These are phyloP conservation scores for Penicillium sp. DNA, from an alignment of 2,329 filamentous ascomycete genomes.

Conservation along the genomic window DNA sequence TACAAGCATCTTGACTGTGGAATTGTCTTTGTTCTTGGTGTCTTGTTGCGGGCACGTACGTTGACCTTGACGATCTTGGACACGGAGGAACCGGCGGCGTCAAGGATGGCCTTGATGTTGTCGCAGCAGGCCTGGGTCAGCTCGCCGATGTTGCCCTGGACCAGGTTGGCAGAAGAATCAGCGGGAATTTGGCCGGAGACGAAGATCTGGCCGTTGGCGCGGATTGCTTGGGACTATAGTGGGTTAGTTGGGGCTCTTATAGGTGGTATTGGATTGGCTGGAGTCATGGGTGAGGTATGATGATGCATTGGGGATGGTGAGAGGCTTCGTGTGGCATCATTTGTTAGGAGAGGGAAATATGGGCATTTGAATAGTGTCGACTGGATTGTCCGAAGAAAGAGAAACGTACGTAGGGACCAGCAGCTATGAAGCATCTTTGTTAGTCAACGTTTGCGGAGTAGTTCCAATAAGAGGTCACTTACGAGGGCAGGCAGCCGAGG, in stretches of 20 bases:
- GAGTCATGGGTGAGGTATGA: not conserved
- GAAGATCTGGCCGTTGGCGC: slow-evolving; percentile 66
- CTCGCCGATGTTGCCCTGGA: slow-evolving; percentile 64
- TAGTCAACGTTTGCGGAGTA: slow-evolving; percentile 8
- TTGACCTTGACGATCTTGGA: slow-evolving; percentile 84
- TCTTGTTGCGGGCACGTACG: slow-evolving; percentile 32
- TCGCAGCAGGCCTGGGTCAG: slow-evolving; percentile 70
- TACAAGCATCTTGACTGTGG: not conserved
- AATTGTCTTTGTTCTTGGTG: too few species aligned
- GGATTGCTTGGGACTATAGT: slow-evolving; percentile 58
- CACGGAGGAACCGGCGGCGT: slow-evolving; percentile 74
- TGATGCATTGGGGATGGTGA: not conserved
- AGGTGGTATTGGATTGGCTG: not conserved
- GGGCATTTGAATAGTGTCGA: not conserved
- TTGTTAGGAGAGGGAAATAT: not conserved
- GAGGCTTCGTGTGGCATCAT: not conserved
- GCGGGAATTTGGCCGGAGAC: slow-evolving; percentile 76
- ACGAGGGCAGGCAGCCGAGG: slow-evolving; percentile 48
- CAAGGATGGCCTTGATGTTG: slow-evolving; percentile 81
- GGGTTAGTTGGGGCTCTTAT: not conserved
- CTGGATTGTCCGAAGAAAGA: not conserved
- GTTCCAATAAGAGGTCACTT: slow-evolving; percentile 20
- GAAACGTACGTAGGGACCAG: slow-evolving; percentile 44
- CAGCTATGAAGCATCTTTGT: slow-evolving; percentile 26
- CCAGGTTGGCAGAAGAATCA: slow-evolving; percentile 58